A percentile compares a stretch with the other conserved stretches of the same genome.
Conservation (phyloP, 2,329 filamentous ascomycete genomes). For the Pseudocercospora pini-densiflorae region DNA sequence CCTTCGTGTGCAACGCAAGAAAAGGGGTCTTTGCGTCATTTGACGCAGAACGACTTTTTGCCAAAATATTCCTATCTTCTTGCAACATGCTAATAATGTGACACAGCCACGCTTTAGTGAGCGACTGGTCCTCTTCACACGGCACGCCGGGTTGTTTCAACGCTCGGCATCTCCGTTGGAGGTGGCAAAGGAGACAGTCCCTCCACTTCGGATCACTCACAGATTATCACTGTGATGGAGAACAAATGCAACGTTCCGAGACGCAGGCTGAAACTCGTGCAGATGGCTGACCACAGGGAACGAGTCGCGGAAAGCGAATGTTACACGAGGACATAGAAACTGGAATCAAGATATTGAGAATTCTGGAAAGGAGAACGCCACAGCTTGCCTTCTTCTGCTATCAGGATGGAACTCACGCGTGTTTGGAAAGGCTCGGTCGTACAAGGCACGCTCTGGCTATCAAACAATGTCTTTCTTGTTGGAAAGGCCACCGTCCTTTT, state of each 20-base stretch:
- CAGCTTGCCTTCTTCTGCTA: neutral
- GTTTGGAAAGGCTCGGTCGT: neutral
- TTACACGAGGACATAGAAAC: neutral
- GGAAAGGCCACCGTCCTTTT: neutral
- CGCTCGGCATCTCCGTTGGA: neutral
- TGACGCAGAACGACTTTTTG: neutral
- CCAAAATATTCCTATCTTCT: neutral
- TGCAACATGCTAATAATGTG: neutral
- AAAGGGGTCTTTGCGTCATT: neutral
- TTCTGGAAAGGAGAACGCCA: neutral
- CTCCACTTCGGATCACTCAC: neutral
- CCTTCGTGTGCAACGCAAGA: neutral
- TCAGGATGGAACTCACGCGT: neutral
- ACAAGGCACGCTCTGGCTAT: neutral
- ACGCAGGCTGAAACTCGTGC: constrained; percentile 18
- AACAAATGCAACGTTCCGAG: constrained; percentile 4
- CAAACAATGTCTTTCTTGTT: constrained; percentile 5
- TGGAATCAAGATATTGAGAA: neutral
- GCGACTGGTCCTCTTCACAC: neutral
- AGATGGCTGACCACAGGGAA: constrained; percentile 5
- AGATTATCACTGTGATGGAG: neutral
- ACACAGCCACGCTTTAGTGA: neutral
- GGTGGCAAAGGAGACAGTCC: neutral
- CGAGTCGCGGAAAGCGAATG: neutral
- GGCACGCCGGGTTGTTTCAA: neutral